Evolutionary conservation across 306 rosid species (phyloP).

Genomic region (Rosa multiflora): DNA sequence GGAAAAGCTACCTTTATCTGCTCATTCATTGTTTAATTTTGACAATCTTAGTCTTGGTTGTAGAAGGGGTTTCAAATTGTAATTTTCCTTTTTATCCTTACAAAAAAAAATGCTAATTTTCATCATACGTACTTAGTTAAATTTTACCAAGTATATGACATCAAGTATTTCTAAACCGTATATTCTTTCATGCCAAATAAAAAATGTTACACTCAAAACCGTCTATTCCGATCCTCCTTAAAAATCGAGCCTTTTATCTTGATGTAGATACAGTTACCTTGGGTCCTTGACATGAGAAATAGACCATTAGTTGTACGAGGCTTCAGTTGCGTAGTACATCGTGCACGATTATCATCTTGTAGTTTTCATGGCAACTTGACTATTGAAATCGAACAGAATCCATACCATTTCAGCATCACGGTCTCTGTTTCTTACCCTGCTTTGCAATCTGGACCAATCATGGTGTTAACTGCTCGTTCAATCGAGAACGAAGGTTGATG

Average conservation of each 20-base stretch:
- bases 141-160: too few relatives aligned
- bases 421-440: not conserved
- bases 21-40: too few relatives aligned
- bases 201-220: not conserved
- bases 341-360: not conserved
- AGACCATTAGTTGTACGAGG: not conserved
- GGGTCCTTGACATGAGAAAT: not conserved
- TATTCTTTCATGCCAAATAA: too few relatives aligned
- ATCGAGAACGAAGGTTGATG: constrained; percentile 2
- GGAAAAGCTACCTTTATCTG: too few relatives aligned
- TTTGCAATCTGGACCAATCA: not conserved
- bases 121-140: too few relatives aligned
- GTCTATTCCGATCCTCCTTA: not conserved
- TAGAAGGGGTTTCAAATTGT: too few relatives aligned
- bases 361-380: not conserved
- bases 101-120: too few relatives aligned
- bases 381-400: not conserved
- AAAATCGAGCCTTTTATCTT: not conserved
- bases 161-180: too few relatives aligned
- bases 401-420: constrained; percentile 4
- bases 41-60: too few relatives aligned
- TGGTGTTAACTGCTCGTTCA: not conserved
- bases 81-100: too few relatives aligned
- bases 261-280: not conserved
- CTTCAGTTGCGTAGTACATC: not conserved